phyloP scores from a whole-genome alignment of 441 rosid genomes.

The Mallotus japonicus region DNA sequence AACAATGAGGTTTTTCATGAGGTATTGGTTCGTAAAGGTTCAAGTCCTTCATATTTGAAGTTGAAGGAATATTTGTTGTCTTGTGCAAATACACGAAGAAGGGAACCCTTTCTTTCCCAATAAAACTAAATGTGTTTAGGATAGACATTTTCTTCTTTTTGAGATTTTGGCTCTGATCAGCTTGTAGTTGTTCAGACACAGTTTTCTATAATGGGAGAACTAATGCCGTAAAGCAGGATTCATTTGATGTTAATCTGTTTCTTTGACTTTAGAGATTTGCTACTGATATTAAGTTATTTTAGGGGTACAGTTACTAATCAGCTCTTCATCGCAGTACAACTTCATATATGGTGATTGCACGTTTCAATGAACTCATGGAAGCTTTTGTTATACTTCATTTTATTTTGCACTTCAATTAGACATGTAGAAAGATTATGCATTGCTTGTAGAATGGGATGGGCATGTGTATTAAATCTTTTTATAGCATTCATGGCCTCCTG shows the following conservation, averaged over 20 bases:
- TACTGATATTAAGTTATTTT: background rate
- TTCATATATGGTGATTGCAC: too few relatives aligned
- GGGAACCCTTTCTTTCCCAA: conserved; percentile 43
- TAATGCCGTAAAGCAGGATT: background rate
- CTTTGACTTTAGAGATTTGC: background rate
- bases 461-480: too few relatives aligned
- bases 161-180: background rate
- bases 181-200: background rate
- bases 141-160: conserved; percentile 10
- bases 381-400: too few relatives aligned
- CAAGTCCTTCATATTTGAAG: background rate
- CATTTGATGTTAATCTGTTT: background rate
- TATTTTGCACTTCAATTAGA: too few relatives aligned
- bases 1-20: conserved; percentile 39
- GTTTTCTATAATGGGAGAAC: background rate
- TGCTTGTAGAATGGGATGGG: too few relatives aligned
- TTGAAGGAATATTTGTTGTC: background rate
- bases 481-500: too few relatives aligned
- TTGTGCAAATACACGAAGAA: background rate
- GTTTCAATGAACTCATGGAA: too few relatives aligned
- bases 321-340: too few relatives aligned
- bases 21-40: conserved; percentile 5
- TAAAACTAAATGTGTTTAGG: conserved; percentile 42
- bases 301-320: background rate
- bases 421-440: too few relatives aligned